These are phyloP conservation scores for Chaetomium sp. DNA, from an alignment of 2,329 filamentous ascomycete species.

Conservation along the genomic window DNA sequence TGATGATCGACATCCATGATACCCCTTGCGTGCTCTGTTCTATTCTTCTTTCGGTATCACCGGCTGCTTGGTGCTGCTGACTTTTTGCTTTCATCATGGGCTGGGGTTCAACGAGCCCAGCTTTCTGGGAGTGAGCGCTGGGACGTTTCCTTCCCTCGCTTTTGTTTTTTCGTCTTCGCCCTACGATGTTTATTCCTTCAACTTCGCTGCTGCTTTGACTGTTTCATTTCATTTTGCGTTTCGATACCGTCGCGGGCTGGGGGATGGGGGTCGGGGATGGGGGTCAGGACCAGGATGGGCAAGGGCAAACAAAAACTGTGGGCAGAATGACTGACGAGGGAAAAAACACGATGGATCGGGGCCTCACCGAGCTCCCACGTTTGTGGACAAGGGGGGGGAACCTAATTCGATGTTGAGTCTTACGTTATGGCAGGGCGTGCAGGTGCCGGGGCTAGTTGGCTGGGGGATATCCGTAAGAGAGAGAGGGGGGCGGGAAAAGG, in stretches of 20 bases:
- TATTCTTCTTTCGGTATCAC: conserved; percentile 12
- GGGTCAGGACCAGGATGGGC: background rate
- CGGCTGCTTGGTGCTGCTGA: background rate
- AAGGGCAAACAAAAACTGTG: background rate
- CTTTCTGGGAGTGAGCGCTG: background rate
- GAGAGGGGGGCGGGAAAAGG: background rate
- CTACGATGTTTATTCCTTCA: background rate
- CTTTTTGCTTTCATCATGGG: background rate
- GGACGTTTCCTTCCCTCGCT: background rate
- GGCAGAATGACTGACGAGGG: background rate
- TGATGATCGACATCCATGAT: conserved; percentile 30
- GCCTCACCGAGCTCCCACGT: background rate
- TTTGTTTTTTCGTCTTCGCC: background rate
- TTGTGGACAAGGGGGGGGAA: background rate
- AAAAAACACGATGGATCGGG: background rate
- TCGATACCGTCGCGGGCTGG: background rate
- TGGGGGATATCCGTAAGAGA: background rate
- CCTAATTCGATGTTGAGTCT: background rate
- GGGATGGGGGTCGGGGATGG: background rate
- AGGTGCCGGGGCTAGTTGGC: background rate
- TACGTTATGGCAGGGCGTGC: conserved; percentile 7
- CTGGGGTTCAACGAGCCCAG: background rate
- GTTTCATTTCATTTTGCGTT: background rate
- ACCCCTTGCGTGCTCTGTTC: conserved; percentile 27
- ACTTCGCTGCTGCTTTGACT: background rate